Percentiles rank a stretch among this genome's conserved stretches.
Evolutionary conservation across 495 filamentous ascomycete genomes (phyloP).

Genomic region (Daldinia childiae): DNA sequence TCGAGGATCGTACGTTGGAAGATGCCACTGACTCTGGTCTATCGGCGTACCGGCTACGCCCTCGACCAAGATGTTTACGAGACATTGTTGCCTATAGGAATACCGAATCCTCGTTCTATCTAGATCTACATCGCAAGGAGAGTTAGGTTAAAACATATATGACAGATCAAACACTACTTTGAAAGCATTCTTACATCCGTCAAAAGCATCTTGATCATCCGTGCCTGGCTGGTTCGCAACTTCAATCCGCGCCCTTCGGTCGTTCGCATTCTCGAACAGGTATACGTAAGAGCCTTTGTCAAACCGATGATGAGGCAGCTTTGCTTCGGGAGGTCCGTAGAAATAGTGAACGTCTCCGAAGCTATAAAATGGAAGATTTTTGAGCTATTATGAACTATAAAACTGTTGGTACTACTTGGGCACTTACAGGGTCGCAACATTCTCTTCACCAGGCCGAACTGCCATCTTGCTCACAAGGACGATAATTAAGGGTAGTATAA

Average conservation of each 20-base stretch:
- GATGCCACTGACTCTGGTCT: conserved; percentile 74
- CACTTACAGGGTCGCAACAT: conserved; percentile 80
- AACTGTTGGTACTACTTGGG: conserved; percentile 11
- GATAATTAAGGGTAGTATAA: neutral
- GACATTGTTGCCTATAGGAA: conserved; percentile 79
- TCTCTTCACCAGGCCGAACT: conserved; percentile 78
- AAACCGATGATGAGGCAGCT: conserved; percentile 84
- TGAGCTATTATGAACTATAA: neutral
- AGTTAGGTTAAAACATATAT: conserved; percentile 14
- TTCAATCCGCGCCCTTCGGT: conserved; percentile 77
- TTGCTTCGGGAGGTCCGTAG: conserved; percentile 74
- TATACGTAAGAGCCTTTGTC: conserved; percentile 91
- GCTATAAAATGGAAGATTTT: conserved; percentile 55
- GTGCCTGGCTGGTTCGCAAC: conserved; percentile 88
- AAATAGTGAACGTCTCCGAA: conserved; percentile 93
- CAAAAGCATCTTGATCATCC: conserved; percentile 88
- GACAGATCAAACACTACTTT: neutral
- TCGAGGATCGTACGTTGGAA: conserved; percentile 73
- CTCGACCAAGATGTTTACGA: conserved; percentile 80
- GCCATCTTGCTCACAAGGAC: conserved; percentile 67
- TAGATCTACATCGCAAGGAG: conserved; percentile 58
- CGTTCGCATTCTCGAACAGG: conserved; percentile 77
- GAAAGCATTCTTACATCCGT: conserved; percentile 68
- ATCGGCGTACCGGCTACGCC: conserved; percentile 52
- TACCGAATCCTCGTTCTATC: conserved; percentile 72